A percentile compares a stretch with the other conserved stretches of the same genome.
phyloP scores from a whole-genome alignment of 441 rosid species.

The Mallotus repandus region DNA sequence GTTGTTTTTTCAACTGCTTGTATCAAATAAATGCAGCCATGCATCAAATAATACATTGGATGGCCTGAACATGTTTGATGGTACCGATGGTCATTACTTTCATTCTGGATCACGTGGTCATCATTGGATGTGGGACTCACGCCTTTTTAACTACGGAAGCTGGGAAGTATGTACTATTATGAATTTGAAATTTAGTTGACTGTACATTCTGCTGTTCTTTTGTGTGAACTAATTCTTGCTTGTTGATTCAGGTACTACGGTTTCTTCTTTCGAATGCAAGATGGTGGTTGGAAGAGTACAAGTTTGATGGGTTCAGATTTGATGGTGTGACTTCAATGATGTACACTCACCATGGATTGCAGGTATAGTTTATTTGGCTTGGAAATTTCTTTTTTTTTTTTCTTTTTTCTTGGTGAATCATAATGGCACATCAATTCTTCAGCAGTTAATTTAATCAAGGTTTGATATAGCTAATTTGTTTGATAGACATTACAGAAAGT shows the following conservation, averaged over 20 bases:
- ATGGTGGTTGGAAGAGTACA: slow-evolving; percentile 99
- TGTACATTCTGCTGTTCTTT: background rate
- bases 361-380: slow-evolving; percentile 40
- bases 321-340: slow-evolving; percentile 99
- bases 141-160: slow-evolving; percentile 95
- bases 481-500: slow-evolving; percentile 1
- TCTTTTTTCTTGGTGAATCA: background rate
- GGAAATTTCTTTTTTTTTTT: slow-evolving; percentile 6
- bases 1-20: background rate
- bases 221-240: slow-evolving; percentile 13
- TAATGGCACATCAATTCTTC: background rate
- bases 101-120: slow-evolving; percentile 86
- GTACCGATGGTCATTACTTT: slow-evolving; percentile 93
- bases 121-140: slow-evolving; percentile 99
- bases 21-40: slow-evolving; percentile 52
- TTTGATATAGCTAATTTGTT: background rate
- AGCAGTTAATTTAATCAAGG: background rate
- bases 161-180: slow-evolving; percentile 76
- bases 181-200: background rate
- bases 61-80: slow-evolving; percentile 97
- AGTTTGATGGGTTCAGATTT: slow-evolving; percentile 97
- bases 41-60: slow-evolving; percentile 89
- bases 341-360: slow-evolving; percentile 95
- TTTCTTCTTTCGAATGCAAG: slow-evolving; percentile 95
- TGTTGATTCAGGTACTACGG: slow-evolving; percentile 67